These are phyloP conservation scores for Protomyces arabidopsidicola DNA, from an alignment of 1,139 yeast species.

Conservation along the genomic window DNA sequence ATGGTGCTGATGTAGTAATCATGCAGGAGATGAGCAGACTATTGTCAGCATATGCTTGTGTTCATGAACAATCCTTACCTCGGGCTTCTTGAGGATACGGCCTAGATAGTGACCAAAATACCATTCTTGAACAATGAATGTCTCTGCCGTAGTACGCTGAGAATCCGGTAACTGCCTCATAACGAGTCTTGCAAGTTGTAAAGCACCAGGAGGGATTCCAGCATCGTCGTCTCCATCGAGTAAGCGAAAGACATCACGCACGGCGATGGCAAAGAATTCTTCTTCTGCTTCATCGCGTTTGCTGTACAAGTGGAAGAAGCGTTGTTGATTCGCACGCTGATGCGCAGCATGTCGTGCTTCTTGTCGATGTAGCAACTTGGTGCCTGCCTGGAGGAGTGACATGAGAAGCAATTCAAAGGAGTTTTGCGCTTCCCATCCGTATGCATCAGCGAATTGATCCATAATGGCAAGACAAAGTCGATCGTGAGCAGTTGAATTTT, in stretches of 20 bases:
- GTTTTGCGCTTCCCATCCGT: constrained; percentile 16
- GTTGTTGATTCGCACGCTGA: constrained; percentile 1
- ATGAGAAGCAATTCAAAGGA: constrained; percentile 10
- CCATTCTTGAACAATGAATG: constrained; percentile 17
- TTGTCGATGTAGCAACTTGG: constrained; percentile 1
- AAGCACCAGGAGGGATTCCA: constrained; percentile 12
- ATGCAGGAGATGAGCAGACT: not conserved
- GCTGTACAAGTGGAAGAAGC: constrained; percentile 4
- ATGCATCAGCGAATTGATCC: constrained; percentile 6
- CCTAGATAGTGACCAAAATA: constrained; percentile 11
- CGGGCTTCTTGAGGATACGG: constrained; percentile 4
- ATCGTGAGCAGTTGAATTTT: constrained; percentile 2
- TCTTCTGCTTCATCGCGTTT: constrained; percentile 17
- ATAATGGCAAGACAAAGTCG: constrained; percentile 10
- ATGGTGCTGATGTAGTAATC: constrained; percentile 9
- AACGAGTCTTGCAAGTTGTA: constrained; percentile 1
- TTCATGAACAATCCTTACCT: not conserved
- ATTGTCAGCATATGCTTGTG: not conserved
- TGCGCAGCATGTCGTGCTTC: not conserved
- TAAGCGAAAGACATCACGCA: constrained; percentile 1
- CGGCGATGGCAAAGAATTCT: constrained; percentile 16
- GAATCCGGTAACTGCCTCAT: not conserved
- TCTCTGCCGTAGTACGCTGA: constrained; percentile 2
- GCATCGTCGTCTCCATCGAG: constrained; percentile 2
- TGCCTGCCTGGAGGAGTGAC: constrained; percentile 16